These are phyloP conservation scores for Logfia minima DNA, from an alignment of 129 eudicot genomes.

Conservation along the genomic window DNA sequence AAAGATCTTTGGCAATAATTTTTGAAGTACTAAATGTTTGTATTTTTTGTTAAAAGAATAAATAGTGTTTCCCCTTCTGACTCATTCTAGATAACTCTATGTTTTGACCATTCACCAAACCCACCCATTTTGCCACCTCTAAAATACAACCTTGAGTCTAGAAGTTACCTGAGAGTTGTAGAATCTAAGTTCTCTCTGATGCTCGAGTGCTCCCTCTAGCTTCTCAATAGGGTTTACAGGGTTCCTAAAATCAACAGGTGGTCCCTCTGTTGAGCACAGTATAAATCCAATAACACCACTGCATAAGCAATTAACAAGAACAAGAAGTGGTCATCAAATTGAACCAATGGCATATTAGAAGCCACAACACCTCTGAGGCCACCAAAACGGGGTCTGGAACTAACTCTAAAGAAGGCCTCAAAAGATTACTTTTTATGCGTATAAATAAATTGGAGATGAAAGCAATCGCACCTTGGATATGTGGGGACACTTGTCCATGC, in stretches of 20 bases:
- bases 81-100: neutral
- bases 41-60: neutral
- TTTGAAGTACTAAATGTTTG: neutral
- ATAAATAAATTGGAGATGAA: neutral
- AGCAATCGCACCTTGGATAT: constrained; percentile 69
- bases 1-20: neutral
- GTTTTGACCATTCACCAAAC: neutral
- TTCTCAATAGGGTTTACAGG: constrained; percentile 89
- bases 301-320: constrained; percentile 27
- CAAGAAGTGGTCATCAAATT: neutral
- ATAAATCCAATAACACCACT: constrained; percentile 93
- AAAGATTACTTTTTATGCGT: neutral
- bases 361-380: neutral
- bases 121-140: neutral
- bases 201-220: constrained; percentile 72
- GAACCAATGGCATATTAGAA: neutral
- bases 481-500: constrained; percentile 99
- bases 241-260: constrained; percentile 69
- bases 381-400: neutral
- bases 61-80: neutral
- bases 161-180: constrained; percentile 80
- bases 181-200: constrained; percentile 64
- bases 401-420: neutral
- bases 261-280: constrained; percentile 81
- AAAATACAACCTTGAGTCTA: neutral